Conservation (phyloP, 192 early-diverging fungal genomes). For the Coemansia sp. region DNA sequence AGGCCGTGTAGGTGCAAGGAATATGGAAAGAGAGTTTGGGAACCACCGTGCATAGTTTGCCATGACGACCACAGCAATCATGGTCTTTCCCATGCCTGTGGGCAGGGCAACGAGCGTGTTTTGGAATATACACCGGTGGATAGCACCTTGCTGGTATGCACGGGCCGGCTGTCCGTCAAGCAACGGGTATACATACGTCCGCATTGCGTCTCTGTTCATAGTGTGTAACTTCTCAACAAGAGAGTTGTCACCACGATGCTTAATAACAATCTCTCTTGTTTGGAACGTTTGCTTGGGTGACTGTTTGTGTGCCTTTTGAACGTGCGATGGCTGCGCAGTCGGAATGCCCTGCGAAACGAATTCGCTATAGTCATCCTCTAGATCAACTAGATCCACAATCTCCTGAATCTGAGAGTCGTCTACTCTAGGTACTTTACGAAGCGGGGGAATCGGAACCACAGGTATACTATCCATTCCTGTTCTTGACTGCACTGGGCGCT, state of each 20-base stretch:
- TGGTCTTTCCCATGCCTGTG: constrained; percentile 89
- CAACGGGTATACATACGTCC: constrained; percentile 48
- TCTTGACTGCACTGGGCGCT: constrained; percentile 6
- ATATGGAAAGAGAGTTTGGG: constrained; percentile 78
- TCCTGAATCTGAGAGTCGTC: background rate
- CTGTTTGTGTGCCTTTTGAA: background rate
- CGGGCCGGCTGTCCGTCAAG: constrained; percentile 57
- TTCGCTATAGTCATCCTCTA: constrained; percentile 33
- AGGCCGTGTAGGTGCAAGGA: constrained; percentile 91
- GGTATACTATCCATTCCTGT: background rate
- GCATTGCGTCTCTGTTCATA: constrained; percentile 35
- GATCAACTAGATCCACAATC: constrained; percentile 22
- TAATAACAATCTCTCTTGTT: constrained; percentile 20
- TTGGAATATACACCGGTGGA: constrained; percentile 68
- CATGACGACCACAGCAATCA: constrained; percentile 95
- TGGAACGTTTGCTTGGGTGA: constrained; percentile 15
- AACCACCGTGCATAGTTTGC: constrained; percentile 91
- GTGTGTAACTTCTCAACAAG: constrained; percentile 35
- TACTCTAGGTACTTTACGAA: constrained; percentile 7
- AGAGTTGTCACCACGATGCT: constrained; percentile 41
- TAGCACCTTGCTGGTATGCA: constrained; percentile 88
- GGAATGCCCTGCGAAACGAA: constrained; percentile 7
- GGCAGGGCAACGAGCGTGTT: constrained; percentile 88
- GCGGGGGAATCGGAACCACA: constrained; percentile 2
- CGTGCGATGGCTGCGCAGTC: background rate